A percentile compares a stretch with the other conserved stretches of the same genome.
These are phyloP conservation scores for Pleurotus sapidus DNA, from an alignment of 768 basidiomycete genomes.

Conservation along the genomic window DNA sequence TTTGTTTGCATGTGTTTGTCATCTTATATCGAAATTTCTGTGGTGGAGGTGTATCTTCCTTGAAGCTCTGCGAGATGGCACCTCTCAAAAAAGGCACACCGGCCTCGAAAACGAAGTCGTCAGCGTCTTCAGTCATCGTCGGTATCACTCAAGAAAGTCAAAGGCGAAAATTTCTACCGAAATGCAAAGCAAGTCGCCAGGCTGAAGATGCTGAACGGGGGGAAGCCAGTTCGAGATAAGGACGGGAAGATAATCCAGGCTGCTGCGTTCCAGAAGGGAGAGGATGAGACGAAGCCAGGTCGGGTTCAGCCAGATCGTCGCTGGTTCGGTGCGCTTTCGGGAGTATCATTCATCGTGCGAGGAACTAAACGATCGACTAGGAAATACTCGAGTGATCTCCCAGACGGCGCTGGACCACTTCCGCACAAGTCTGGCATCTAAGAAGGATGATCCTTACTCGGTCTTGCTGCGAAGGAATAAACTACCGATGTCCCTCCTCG, in stretches of 20 bases:
- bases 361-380: slow-evolving; percentile 31
- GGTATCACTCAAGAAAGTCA: slow-evolving; percentile 63
- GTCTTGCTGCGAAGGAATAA: slow-evolving; percentile 93
- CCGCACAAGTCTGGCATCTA: slow-evolving; percentile 78
- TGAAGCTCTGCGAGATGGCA: background rate
- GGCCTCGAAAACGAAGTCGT: slow-evolving; percentile 24
- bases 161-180: slow-evolving; percentile 98
- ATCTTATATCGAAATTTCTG: too few species aligned
- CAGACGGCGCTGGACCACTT: slow-evolving; percentile 97
- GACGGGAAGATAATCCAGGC: slow-evolving; percentile 92
- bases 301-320: slow-evolving; percentile 92
- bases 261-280: slow-evolving; percentile 95
- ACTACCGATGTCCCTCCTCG: slow-evolving; percentile 93
- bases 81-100: slow-evolving; percentile 4
- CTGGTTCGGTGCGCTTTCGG: slow-evolving; percentile 83
- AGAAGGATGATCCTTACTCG: slow-evolving; percentile 93
- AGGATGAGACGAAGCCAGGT: slow-evolving; percentile 86
- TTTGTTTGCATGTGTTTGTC: too few species aligned
- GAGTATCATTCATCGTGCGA: too few species aligned
- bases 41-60: too few species aligned
- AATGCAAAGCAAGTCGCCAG: slow-evolving; percentile 85
- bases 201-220: slow-evolving; percentile 91
- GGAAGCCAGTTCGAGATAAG: slow-evolving; percentile 86
- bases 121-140: slow-evolving; percentile 33
- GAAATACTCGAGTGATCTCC: slow-evolving; percentile 98